Evolutionary conservation across 148 eudicot species (phyloP).

Genomic region (Fagopyrum homotropicum): DNA sequence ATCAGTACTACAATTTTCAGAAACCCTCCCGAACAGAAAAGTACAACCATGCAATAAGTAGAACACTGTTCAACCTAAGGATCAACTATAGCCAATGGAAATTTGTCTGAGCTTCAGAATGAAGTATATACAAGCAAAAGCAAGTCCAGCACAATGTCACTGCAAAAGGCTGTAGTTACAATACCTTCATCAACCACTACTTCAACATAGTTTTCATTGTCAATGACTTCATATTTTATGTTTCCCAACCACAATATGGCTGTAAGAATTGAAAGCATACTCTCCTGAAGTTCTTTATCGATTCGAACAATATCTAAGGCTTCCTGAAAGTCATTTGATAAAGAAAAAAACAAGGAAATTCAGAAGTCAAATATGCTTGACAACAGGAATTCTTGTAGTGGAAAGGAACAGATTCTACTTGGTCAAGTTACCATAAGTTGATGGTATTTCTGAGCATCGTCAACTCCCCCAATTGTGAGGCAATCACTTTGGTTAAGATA

Average conservation of each 20-base stretch:
- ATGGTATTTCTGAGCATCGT: slow-evolving; percentile 66
- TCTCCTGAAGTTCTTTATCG: slow-evolving; percentile 60
- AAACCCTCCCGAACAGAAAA: not conserved
- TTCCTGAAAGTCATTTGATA: slow-evolving; percentile 30
- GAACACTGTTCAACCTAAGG: not conserved
- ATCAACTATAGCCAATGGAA: not conserved
- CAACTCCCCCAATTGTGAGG: slow-evolving; percentile 51
- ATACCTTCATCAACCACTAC: slow-evolving; percentile 82
- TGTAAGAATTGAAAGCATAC: slow-evolving; percentile 68
- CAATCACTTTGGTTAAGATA: slow-evolving; percentile 82
- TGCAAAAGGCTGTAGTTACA: slow-evolving; percentile 17
- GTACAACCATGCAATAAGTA: not conserved
- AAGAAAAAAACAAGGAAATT: not conserved
- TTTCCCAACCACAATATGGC: slow-evolving; percentile 95
- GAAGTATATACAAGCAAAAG: not conserved
- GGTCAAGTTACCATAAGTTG: slow-evolving; percentile 52
- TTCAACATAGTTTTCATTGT: slow-evolving; percentile 66
- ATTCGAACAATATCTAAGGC: slow-evolving; percentile 64
- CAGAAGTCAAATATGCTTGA: not conserved
- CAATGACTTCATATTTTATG: slow-evolving; percentile 65
- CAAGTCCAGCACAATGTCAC: not conserved
- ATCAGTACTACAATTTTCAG: not conserved
- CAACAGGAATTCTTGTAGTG: not conserved
- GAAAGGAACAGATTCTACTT: slow-evolving; percentile 9
- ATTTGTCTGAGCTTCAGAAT: not conserved